A percentile compares a stretch with the other conserved stretches of the same genome.
Evolutionary conservation across 257 asterid genomes (phyloP).

Genomic region (Solanum sitiens): DNA sequence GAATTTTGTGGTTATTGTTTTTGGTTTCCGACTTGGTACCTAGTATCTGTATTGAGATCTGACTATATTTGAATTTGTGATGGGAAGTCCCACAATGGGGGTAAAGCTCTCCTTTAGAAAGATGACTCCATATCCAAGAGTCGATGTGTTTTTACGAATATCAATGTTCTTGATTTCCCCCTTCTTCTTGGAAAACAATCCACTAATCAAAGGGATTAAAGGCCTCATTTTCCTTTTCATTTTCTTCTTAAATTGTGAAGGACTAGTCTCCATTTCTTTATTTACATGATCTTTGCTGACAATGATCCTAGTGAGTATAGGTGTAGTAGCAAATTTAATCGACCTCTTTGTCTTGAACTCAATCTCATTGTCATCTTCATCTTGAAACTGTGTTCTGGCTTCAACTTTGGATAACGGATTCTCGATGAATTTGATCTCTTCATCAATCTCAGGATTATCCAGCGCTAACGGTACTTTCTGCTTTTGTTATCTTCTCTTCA

Average conservation of each 20-base stretch:
- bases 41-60: too few species aligned
- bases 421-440: conserved; percentile 56
- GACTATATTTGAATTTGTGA: too few species aligned
- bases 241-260: conserved; percentile 22
- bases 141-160: background rate
- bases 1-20: too few species aligned
- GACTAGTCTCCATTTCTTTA: conserved; percentile 1
- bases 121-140: background rate
- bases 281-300: conserved; percentile 8
- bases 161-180: conserved; percentile 11
- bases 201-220: conserved; percentile 40
- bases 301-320: conserved; percentile 37
- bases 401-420: background rate
- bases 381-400: background rate
- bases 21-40: too few species aligned
- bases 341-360: conserved; percentile 43
- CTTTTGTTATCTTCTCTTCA: background rate
- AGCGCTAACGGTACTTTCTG: background rate
- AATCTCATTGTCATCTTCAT: background rate
- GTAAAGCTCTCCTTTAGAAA: background rate
- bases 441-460: conserved; percentile 42
- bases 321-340: conserved; percentile 72
- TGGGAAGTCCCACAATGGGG: too few species aligned
- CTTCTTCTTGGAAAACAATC: conserved; percentile 41
- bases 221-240: conserved; percentile 41